These are phyloP conservation scores for Escovopsis sp. DNA, from an alignment of 2,329 filamentous ascomycete species.

Conservation along the genomic window DNA sequence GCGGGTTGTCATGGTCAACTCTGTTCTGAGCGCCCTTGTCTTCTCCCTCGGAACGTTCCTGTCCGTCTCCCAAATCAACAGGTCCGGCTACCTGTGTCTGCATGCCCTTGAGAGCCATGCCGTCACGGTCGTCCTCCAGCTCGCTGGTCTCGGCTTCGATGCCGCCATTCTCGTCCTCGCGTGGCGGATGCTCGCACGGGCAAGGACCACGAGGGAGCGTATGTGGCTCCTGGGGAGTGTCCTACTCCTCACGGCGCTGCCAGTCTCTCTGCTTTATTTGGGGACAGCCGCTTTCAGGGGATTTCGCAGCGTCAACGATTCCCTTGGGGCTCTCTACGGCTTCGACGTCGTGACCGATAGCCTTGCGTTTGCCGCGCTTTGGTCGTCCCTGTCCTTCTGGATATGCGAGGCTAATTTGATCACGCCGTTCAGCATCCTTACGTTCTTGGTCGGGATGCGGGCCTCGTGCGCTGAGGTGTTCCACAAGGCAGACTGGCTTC, in stretches of 20 bases:
- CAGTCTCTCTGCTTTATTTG: conserved; percentile 22
- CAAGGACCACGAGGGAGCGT: conserved; percentile 29
- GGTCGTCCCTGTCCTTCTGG: conserved; percentile 30
- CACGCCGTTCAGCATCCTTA: conserved; percentile 25
- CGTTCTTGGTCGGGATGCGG: conserved; percentile 26
- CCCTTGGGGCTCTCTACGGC: conserved; percentile 28
- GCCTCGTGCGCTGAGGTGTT: conserved; percentile 21
- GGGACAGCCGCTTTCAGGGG: conserved; percentile 15
- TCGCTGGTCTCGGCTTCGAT: conserved; percentile 30
- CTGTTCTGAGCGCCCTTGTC: conserved; percentile 21
- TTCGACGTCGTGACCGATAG: conserved; percentile 35
- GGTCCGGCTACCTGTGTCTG: conserved; percentile 39
- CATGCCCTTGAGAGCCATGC: conserved; percentile 22
- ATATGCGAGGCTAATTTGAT: conserved; percentile 31
- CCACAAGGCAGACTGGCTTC: conserved; percentile 29
- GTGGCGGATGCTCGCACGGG: conserved; percentile 38
- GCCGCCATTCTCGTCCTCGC: conserved; percentile 28
- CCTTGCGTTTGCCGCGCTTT: conserved; percentile 26
- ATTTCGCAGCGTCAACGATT: conserved; percentile 10
- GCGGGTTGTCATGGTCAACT: conserved; percentile 18
- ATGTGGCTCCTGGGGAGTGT: conserved; percentile 30
- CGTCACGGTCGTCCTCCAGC: conserved; percentile 25
- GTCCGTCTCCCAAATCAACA: conserved; percentile 20
- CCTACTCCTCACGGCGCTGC: conserved; percentile 24
- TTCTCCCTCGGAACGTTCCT: conserved; percentile 29